Conservation (phyloP, 139 green algal species). For the Axilococcus clingmanii region DNA sequence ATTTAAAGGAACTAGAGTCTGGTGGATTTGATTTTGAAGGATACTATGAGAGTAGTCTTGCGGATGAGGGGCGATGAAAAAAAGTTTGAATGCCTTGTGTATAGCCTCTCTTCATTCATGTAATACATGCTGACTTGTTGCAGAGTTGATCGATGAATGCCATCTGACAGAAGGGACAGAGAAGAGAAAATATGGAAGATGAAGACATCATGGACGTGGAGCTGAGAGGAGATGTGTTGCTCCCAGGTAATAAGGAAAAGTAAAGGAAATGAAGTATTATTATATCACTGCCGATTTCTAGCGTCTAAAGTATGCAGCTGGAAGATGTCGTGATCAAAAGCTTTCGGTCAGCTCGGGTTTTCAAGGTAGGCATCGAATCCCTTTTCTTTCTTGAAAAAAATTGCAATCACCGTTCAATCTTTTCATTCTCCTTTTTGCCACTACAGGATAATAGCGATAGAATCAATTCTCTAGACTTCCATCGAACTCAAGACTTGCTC, state of each 20-base stretch:
- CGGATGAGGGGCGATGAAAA: no score
- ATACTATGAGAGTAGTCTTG: no score
- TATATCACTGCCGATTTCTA: neutral
- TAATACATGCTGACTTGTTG: no score
- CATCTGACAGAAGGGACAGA: neutral
- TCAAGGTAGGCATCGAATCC: slow-evolving; percentile 37
- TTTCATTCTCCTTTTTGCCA: neutral
- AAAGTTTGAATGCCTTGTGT: no score
- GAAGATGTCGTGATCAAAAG: slow-evolving; percentile 17
- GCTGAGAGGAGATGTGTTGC: no score
- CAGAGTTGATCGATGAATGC: neutral
- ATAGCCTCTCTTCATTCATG: no score
- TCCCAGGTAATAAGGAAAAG: no score
- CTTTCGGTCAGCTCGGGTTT: slow-evolving; percentile 37
- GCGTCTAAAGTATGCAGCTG: slow-evolving; percentile 3
- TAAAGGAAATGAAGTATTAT: neutral
- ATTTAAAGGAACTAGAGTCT: no score
- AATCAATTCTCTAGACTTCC: slow-evolving; percentile 86
- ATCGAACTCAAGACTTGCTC: slow-evolving; percentile 72
- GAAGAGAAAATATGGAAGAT: no score
- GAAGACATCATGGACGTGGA: no score
- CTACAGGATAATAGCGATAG: slow-evolving; percentile 16
- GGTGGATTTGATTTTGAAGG: no score
- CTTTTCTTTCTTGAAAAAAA: neutral
- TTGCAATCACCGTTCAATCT: neutral